A percentile compares a stretch with the other conserved stretches of the same genome.
These are phyloP conservation scores for Pseudognaphalium luteoalbum DNA, from an alignment of 129 eudicot species.

Conservation along the genomic window DNA sequence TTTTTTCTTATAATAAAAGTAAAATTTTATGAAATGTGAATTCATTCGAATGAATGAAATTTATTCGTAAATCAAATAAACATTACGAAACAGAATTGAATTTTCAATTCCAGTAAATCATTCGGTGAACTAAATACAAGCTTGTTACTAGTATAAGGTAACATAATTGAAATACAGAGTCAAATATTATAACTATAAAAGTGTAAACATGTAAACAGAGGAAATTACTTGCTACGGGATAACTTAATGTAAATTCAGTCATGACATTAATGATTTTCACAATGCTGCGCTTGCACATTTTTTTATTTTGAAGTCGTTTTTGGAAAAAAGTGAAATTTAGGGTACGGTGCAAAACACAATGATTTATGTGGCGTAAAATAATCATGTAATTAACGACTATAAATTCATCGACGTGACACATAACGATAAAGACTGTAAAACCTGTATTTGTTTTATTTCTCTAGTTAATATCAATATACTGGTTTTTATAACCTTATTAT, in stretches of 20 bases:
- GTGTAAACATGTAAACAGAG: not conserved
- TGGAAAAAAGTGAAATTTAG: not conserved
- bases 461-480: no score
- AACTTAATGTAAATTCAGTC: not conserved
- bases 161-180: not conserved
- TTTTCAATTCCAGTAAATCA: no score
- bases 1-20: no score
- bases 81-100: no score
- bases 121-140: no score
- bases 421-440: not conserved
- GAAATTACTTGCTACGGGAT: not conserved
- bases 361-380: not conserved
- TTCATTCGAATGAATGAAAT: no score
- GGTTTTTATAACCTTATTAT: not conserved
- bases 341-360: not conserved
- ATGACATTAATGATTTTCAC: not conserved
- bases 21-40: no score
- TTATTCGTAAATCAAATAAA: no score
- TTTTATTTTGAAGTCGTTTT: constrained; percentile 5
- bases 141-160: no score
- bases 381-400: not conserved
- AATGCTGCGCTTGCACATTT: not conserved
- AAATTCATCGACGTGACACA: not conserved
- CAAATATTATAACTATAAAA: not conserved
- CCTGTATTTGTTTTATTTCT: no score